These are phyloP conservation scores for Aspergillus proliferans DNA, from an alignment of 2,329 filamentous ascomycete genomes.

Conservation along the genomic window DNA sequence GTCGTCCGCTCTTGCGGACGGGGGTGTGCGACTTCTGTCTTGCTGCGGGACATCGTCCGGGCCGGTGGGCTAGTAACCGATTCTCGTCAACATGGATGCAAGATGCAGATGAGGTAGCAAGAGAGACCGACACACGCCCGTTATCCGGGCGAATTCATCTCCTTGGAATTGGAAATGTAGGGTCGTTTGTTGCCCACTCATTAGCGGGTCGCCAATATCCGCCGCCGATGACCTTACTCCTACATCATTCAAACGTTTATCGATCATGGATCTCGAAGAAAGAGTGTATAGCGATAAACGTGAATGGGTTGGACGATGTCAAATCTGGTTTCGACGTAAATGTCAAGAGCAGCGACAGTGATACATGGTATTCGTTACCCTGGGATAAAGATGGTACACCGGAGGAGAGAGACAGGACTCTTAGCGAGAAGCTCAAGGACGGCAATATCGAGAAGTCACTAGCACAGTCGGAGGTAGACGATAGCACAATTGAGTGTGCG, in stretches of 20 bases:
- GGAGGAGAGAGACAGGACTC: constrained; percentile 2
- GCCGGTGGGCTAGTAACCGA: constrained; percentile 7
- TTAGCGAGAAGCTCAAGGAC: constrained; percentile 8
- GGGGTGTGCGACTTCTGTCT: constrained; percentile 13
- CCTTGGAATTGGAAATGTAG: constrained; percentile 74
- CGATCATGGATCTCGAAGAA: constrained; percentile 26
- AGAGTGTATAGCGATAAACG: constrained; percentile 29
- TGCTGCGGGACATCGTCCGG: neutral
- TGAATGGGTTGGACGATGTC: constrained; percentile 36
- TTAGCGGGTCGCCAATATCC: constrained; percentile 55
- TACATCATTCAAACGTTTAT: constrained; percentile 51
- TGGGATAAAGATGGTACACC: constrained; percentile 11
- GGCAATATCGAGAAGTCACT: constrained; percentile 5
- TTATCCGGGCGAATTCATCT: constrained; percentile 60
- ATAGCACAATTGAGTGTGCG: constrained; percentile 61
- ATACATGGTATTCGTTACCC: constrained; percentile 28
- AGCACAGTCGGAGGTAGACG: constrained; percentile 19
- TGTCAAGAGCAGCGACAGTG: constrained; percentile 25
- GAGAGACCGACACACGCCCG: constrained; percentile 12
- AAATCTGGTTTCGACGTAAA: constrained; percentile 41
- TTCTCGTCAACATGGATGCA: constrained; percentile 23
- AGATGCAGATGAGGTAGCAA: constrained; percentile 17
- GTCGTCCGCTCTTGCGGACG: constrained; percentile 29
- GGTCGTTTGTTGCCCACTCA: constrained; percentile 68
- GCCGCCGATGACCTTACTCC: constrained; percentile 73